phyloP scores from a whole-genome alignment of 1,284 basidiomycete species.

The Moniliophthora roreri region DNA sequence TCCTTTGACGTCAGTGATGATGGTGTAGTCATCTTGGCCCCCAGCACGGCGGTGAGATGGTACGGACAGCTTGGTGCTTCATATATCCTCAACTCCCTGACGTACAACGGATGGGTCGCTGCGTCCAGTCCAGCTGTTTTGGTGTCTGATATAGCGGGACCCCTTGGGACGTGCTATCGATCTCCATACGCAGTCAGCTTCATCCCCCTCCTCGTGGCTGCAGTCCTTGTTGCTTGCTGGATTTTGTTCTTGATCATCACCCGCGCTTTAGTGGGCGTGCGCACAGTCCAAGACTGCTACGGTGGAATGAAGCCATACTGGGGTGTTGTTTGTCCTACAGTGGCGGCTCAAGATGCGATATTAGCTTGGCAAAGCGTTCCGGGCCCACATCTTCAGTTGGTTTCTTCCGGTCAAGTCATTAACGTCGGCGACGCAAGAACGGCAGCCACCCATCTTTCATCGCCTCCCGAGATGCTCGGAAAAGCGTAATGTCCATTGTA shows the following conservation, averaged over 20 bases:
- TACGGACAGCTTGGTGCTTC: conserved; percentile 7
- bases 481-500: too few species aligned
- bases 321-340: conserved; percentile 4
- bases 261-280: not conserved
- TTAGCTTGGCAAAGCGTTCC: conserved; percentile 5
- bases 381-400: conserved; percentile 1
- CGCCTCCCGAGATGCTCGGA: too few species aligned
- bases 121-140: not conserved
- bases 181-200: conserved; percentile 11
- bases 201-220: conserved; percentile 7
- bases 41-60: conserved; percentile 5
- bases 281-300: not conserved
- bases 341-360: not conserved
- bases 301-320: conserved; percentile 8
- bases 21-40: too few species aligned
- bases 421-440: too few species aligned
- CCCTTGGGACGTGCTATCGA: conserved; percentile 9
- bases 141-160: conserved; percentile 8
- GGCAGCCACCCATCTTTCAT: too few species aligned
- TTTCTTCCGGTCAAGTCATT: not conserved
- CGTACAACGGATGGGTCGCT: conserved; percentile 12
- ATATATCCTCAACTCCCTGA: conserved; percentile 1
- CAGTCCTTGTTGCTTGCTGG: not conserved
- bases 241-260: not conserved
- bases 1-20: too few species aligned